Conservation (phyloP, 768 basidiomycete genomes). For the Austroboletus eburneus region DNA sequence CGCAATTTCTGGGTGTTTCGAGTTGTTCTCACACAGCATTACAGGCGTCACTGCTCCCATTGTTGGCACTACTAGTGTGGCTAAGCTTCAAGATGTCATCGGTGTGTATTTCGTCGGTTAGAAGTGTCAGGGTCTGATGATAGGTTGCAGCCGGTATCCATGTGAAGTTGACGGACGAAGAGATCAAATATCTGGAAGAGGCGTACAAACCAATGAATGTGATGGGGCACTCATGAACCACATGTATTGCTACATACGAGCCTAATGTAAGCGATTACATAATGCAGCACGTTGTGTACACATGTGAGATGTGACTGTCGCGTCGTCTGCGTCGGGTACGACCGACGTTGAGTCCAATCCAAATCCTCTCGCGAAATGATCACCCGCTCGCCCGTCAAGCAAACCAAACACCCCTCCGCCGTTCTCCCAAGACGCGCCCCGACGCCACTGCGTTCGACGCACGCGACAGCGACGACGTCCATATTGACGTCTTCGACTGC, state of each 20-base stretch:
- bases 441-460: constrained; percentile 19
- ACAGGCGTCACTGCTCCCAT: constrained; percentile 40
- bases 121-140: constrained; percentile 2
- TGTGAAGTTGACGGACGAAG: constrained; percentile 44
- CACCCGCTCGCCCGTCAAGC: constrained; percentile 27
- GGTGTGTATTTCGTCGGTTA: constrained; percentile 19
- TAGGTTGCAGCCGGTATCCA: constrained; percentile 30
- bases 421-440: constrained; percentile 16
- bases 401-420: constrained; percentile 7
- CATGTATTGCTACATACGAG: background rate
- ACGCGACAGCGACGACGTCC: constrained; percentile 20
- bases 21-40: background rate
- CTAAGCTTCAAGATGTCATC: constrained; percentile 39
- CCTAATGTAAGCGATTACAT: no score
- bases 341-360: no score
- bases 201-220: constrained; percentile 40
- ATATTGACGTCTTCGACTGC: constrained; percentile 26
- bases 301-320: constrained; percentile 15
- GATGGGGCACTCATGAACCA: constrained; percentile 32
- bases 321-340: background rate
- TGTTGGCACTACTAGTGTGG: constrained; percentile 39
- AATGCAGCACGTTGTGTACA: no score
- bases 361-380: constrained; percentile 23
- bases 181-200: constrained; percentile 44
- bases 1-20: background rate